A percentile compares a stretch with the other conserved stretches of the same genome.
Evolutionary conservation across 805 yeast genomes (phyloP).

Genomic region (Myxozyma udenii): DNA sequence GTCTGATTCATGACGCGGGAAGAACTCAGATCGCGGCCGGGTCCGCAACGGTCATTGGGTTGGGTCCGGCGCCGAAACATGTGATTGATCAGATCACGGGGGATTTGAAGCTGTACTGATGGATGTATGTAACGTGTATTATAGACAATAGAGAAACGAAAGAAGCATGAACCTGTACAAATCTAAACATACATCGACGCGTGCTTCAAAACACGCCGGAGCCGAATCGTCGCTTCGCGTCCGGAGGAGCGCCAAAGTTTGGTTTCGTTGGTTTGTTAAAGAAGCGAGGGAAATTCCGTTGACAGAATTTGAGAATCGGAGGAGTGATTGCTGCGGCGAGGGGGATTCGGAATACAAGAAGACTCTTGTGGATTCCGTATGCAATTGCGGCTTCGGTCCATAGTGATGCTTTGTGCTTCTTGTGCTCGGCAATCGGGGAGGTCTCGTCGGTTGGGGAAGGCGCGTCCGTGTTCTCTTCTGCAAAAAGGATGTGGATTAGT

Average conservation of each 20-base stretch:
- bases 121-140: not conserved
- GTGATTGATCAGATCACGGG: conserved; percentile 81
- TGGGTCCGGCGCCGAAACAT: conserved; percentile 90
- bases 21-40: conserved; percentile 96
- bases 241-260: conserved; percentile 20
- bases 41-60: conserved; percentile 90
- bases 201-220: conserved; percentile 20
- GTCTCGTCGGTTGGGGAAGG: conserved; percentile 26
- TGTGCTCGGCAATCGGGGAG: conserved; percentile 18
- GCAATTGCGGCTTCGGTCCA: conserved; percentile 87
- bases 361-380: conserved; percentile 86
- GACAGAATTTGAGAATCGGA: conserved; percentile 71
- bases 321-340: conserved; percentile 92
- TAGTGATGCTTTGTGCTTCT: conserved; percentile 40
- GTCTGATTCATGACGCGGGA: conserved; percentile 92
- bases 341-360: conserved; percentile 75
- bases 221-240: conserved; percentile 18
- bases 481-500: not conserved
- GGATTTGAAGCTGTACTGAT: conserved; percentile 65
- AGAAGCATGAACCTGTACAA: not conserved
- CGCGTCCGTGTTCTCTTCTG: conserved; percentile 1
- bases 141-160: not conserved
- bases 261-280: conserved; percentile 6
- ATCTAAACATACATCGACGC: not conserved
- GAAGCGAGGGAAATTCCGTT: conserved; percentile 58